phyloP scores from a whole-genome alignment of 169 alveolate genomes.

The Cystoisospora suis region DNA sequence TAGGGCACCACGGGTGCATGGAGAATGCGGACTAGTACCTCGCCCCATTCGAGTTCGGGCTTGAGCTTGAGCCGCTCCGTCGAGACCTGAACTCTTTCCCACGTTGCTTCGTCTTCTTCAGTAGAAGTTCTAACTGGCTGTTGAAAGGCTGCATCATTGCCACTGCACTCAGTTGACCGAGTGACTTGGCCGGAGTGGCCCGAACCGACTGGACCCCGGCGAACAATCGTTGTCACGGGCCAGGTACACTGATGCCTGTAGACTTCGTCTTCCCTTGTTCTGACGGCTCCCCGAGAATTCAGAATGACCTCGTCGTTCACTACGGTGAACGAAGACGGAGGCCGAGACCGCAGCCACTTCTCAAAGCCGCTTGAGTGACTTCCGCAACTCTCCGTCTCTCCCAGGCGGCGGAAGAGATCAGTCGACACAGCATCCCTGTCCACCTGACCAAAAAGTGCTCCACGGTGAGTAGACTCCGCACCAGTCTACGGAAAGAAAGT shows the following conservation, averaged over 20 bases:
- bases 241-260: background rate
- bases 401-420: slow-evolving; percentile 15
- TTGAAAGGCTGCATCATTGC: background rate
- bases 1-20: slow-evolving; percentile 36
- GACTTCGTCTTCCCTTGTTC: background rate
- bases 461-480: too few species aligned
- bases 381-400: background rate
- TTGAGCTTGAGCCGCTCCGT: background rate
- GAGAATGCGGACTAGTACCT: slow-evolving; percentile 13
- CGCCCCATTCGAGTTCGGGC: slow-evolving; percentile 30
- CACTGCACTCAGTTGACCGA: background rate
- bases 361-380: slow-evolving; percentile 4
- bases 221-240: slow-evolving; percentile 7
- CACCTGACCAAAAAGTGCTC: too few species aligned
- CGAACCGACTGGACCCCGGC: too few species aligned
- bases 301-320: slow-evolving; percentile 28
- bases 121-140: background rate
- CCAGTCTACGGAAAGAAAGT: too few species aligned
- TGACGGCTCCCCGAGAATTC: background rate
- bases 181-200: background rate
- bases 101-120: background rate
- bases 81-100: background rate
- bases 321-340: background rate
- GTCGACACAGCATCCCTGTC: too few species aligned
- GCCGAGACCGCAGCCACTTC: slow-evolving; percentile 32